Conservation (phyloP, 495 filamentous ascomycete species). For the Pseudotulostoma volvatum region DNA sequence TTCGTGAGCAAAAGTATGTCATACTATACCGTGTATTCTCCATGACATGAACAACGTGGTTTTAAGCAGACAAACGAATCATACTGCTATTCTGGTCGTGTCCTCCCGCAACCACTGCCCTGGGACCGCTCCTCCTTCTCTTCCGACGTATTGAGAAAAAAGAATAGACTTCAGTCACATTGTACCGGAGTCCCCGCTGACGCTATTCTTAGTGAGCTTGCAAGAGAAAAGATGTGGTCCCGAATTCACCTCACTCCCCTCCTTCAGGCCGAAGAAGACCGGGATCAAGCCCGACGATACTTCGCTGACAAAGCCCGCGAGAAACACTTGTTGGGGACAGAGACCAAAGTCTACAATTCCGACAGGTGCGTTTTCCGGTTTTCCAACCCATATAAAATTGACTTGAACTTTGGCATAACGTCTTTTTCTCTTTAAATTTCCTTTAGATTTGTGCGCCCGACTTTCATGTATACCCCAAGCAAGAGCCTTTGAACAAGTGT, state of each 20-base stretch:
- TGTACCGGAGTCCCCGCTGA: no score
- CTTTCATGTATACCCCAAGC: conserved; percentile 28
- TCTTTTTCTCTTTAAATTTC: conserved; percentile 3
- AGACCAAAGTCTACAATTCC: conserved; percentile 68
- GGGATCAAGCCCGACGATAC: conserved; percentile 74
- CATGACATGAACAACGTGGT: no score
- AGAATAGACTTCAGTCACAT: not conserved
- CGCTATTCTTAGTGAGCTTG: conserved; percentile 52
- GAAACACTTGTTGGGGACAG: conserved; percentile 70
- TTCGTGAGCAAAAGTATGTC: conserved; percentile 74
- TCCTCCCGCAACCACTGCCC: not conserved
- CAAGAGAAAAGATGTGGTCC: conserved; percentile 93
- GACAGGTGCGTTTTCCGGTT: conserved; percentile 54
- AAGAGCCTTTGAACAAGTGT: no score
- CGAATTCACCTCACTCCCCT: conserved; percentile 83
- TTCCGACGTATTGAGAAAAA: not conserved
- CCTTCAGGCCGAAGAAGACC: conserved; percentile 90
- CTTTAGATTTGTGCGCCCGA: conserved; percentile 31
- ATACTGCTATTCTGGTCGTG: no score
- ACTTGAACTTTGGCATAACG: not conserved
- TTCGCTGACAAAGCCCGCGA: conserved; percentile 77
- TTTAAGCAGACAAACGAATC: no score
- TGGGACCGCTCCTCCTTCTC: conserved; percentile 1
- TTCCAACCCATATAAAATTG: not conserved
- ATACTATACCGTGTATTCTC: conserved; percentile 4